A percentile compares a stretch with the other conserved stretches of the same genome.
phyloP scores from a whole-genome alignment of 2,329 filamentous ascomycete species.

The Cytospora chrysosperma region DNA sequence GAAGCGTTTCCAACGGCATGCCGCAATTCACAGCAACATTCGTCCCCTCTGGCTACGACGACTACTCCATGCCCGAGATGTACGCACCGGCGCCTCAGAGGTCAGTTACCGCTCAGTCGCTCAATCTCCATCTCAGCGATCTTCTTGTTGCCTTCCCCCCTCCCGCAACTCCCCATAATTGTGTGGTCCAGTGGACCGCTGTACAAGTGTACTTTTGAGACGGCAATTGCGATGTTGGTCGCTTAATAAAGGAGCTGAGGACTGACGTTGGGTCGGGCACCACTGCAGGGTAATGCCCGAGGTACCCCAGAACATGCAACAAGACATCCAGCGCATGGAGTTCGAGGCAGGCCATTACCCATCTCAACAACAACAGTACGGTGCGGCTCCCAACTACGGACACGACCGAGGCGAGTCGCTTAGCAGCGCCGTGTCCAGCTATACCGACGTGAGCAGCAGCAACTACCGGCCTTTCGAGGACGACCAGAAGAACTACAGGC shows the following conservation, averaged over 20 bases:
- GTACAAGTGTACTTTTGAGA: conserved; percentile 9
- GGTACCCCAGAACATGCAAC: conserved; percentile 94
- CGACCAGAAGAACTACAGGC: conserved; percentile 35
- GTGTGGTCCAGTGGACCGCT: conserved; percentile 17
- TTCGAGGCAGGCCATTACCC: conserved; percentile 64
- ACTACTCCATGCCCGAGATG: conserved; percentile 62
- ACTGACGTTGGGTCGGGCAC: conserved; percentile 39
- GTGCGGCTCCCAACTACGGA: conserved; percentile 31
- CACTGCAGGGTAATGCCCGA: conserved; percentile 80
- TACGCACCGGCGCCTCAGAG: conserved; percentile 57
- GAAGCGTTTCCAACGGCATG: conserved; percentile 41
- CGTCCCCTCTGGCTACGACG: conserved; percentile 57
- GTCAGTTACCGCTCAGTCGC: conserved; percentile 41
- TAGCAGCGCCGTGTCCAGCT: conserved; percentile 38
- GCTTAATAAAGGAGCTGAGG: conserved; percentile 29
- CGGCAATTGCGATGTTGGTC: conserved; percentile 15
- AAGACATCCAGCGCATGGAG: conserved; percentile 89
- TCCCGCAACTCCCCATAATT: conserved; percentile 16
- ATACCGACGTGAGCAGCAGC: conserved; percentile 28
- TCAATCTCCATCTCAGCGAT: conserved; percentile 15
- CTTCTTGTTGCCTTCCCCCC: conserved; percentile 2
- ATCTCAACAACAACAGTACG: conserved; percentile 35
- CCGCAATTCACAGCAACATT: conserved; percentile 56
- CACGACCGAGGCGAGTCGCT: conserved; percentile 45
- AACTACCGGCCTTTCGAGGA: conserved; percentile 46